Base-by-base conservation (phyloP, 2,329 filamentous ascomycete genomes). In the Leptoxyphium fumago region DNA sequence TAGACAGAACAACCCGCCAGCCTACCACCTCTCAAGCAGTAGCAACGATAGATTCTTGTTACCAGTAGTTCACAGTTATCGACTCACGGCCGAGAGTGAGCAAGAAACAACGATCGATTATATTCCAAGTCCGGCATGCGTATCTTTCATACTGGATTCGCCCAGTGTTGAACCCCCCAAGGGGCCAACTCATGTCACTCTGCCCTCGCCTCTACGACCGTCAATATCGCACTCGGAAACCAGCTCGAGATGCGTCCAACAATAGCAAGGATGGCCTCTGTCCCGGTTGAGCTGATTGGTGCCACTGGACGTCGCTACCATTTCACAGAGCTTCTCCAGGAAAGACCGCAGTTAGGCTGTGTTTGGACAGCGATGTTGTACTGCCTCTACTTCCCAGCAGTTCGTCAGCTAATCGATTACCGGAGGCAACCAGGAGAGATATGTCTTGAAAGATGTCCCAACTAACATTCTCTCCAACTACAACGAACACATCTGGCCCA, bases 291-390 rank as follows among this genome's bases (percentile, higher is more conserved):
- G 47, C 48, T 52, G 41, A 42, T 55, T 43, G 54, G 53, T 28
- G 42, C 46, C 38, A 40, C 56, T 48, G 57, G 59, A 49, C 47
- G 48, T 44, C 45, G 46, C 40, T 63, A 62, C 52, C 15, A 44
- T 11, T 61, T 60, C 46, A 60, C 56, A 34, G 41, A 56, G 43
- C 41, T 61, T 26, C 50, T 63, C 43, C 57, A 62, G 48, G 56
- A 63, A 45, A 56, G 58, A 52, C 49, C 49, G 42, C 48, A 55
- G 42, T 2, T 58, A 17, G 58, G 57, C 41, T 52, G 55, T 30
- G 58, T 62, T 38, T 62, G 58, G 58, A 45, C 58, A 44, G 57
- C 56, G 50, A 58, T 44, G 54, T 57, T 21, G n/a, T 50, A 50
- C 32, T 36, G 3, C 32, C 9, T 4, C 11, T 13, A 30, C 34